Percentiles rank a stretch among this genome's conserved stretches.
phyloP scores from a whole-genome alignment of 164 flowering plant species.

The Chimonanthus praecox region DNA sequence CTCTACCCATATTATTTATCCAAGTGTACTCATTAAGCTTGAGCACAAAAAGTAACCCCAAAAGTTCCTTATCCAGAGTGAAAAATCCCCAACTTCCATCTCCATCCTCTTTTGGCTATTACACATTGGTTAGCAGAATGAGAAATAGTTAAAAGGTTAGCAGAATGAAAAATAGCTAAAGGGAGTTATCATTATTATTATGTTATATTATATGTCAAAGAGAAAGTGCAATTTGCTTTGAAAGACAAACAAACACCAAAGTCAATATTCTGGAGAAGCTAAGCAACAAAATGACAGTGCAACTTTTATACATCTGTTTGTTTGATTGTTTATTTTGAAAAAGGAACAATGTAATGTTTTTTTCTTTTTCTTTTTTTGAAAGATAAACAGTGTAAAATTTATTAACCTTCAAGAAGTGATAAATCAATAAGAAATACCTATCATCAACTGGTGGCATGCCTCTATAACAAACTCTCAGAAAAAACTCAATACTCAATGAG shows the following conservation, averaged over 20 bases:
- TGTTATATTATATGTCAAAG: constrained; percentile 1
- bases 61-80: constrained; percentile 48
- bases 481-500: neutral
- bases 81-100: constrained; percentile 54
- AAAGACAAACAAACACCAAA: constrained; percentile 1
- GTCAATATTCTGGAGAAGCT: neutral
- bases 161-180: neutral
- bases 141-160: neutral
- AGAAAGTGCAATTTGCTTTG: neutral
- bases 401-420: neutral
- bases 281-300: neutral
- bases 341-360: no score
- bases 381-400: no score
- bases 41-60: constrained; percentile 82
- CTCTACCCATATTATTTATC: constrained; percentile 64
- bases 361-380: no score
- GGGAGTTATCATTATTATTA: neutral
- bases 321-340: no score
- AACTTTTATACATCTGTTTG: no score
- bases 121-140: constrained; percentile 9
- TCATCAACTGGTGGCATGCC: neutral
- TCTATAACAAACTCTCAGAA: neutral
- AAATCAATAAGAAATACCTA: no score
- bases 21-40: constrained; percentile 64
- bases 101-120: constrained; percentile 65